Conservation (phyloP, 495 filamentous ascomycete genomes). For the Neurospora terricola region DNA sequence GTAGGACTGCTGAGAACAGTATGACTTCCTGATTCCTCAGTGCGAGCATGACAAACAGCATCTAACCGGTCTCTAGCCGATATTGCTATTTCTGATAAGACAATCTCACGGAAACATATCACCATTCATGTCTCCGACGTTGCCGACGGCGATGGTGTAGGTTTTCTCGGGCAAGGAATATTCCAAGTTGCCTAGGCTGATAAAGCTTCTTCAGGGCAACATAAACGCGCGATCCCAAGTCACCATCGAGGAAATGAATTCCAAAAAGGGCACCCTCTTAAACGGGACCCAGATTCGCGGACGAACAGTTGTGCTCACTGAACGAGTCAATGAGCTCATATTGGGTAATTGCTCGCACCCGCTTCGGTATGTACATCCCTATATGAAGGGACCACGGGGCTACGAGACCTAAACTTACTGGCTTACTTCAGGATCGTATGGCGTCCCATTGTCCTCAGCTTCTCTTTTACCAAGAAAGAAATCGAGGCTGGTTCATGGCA, state of each 20-base stretch:
- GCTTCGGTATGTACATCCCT: slow-evolving; percentile 32
- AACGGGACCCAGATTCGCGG: slow-evolving; percentile 61
- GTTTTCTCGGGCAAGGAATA: slow-evolving; percentile 6
- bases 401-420: slow-evolving; percentile 1
- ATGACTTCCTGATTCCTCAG: slow-evolving; percentile 4
- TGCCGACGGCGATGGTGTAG: slow-evolving; percentile 59
- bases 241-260: slow-evolving; percentile 56
- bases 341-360: slow-evolving; percentile 53
- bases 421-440: slow-evolving; percentile 54
- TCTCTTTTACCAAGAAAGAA: slow-evolving; percentile 70
- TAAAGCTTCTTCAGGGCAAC: slow-evolving; percentile 33
- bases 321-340: slow-evolving; percentile 52
- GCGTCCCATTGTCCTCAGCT: slow-evolving; percentile 70
- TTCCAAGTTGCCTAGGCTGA: background rate
- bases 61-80: slow-evolving; percentile 30
- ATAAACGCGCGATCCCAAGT: slow-evolving; percentile 53
- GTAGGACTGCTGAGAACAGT: slow-evolving; percentile 48
- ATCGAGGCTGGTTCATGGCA: slow-evolving; percentile 59
- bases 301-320: slow-evolving; percentile 38
- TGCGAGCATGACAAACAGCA: background rate
- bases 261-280: slow-evolving; percentile 70
- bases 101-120: slow-evolving; percentile 84
- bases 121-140: slow-evolving; percentile 62
- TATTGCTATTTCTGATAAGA: slow-evolving; percentile 55
- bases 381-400: background rate